These are phyloP conservation scores for Penicillium sp. DNA, from an alignment of 2,329 filamentous ascomycete species.

Conservation along the genomic window DNA sequence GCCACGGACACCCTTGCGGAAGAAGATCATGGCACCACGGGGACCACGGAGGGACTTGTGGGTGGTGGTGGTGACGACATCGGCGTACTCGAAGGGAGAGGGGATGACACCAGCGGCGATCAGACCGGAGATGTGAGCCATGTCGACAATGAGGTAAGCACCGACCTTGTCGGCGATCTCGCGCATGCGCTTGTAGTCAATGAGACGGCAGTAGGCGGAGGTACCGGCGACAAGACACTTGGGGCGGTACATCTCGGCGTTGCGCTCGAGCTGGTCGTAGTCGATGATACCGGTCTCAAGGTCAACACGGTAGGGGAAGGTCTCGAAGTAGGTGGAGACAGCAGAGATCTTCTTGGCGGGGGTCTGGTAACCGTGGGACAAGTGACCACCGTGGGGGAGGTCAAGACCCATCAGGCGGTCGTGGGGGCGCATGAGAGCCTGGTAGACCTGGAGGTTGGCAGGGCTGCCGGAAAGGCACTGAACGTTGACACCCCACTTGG, in stretches of 20 bases:
- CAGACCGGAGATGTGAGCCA: conserved; percentile 95
- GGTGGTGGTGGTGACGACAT: conserved; percentile 96
- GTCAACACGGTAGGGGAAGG: conserved; percentile 89
- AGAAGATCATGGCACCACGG: conserved; percentile 97
- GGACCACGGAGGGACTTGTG: conserved; percentile 97
- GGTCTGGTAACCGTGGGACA: conserved; percentile 97
- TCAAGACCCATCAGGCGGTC: conserved; percentile 97
- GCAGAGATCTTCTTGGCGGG: conserved; percentile 95
- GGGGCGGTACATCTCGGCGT: conserved; percentile 85
- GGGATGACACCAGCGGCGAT: conserved; percentile 90
- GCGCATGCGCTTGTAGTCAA: conserved; percentile 92
- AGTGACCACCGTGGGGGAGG: conserved; percentile 91
- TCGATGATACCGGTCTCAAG: conserved; percentile 91
- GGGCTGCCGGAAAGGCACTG: conserved; percentile 91
- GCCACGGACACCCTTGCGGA: conserved; percentile 84
- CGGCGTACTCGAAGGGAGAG: conserved; percentile 83
- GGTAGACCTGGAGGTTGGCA: conserved; percentile 97
- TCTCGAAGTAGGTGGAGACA: conserved; percentile 98
- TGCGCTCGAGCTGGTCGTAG: conserved; percentile 86
- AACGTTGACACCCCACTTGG: conserved; percentile 98
- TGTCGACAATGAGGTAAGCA: conserved; percentile 91
- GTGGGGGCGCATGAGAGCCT: conserved; percentile 88
- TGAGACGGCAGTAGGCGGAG: conserved; percentile 91
- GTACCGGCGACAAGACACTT: conserved; percentile 95
- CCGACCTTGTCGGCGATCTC: conserved; percentile 88